Base-by-base conservation (phyloP, 192 early-diverging fungal genomes). In the Coemansia sp. region DNA sequence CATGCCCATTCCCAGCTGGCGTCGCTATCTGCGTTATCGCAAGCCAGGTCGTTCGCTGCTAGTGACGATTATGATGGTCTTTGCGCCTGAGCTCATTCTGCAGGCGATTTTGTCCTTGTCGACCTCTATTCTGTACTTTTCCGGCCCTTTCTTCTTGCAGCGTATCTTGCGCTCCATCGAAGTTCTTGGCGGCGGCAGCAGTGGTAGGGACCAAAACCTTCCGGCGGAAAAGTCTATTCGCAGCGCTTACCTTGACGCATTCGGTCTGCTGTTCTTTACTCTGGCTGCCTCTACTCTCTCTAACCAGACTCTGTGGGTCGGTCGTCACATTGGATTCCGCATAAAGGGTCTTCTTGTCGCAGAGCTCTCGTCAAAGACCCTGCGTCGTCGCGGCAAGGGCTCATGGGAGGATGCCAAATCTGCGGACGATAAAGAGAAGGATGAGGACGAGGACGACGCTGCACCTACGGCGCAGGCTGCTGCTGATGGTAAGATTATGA, bases 401-500 rank as follows among this genome's bases (percentile, higher is more conserved):
- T 77, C 84, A 20, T 87, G 85, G 67, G 83, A 83, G 47, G 76
- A 82, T 8, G 77, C 76, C 13, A 70, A 76, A 49, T 75, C 82
- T 3, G 66, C 65, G 20, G 51, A 54, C 41, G 70, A 40, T 5
- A 54, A 72, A 3, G 24, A 75, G 3, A 36, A 65, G 5, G 64
- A 11, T 6, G 67, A 78, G 3, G 78, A 66, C 20, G 71, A 84
- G 24, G 75, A 66, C 3, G 64, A 67, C 8, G 77, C 69, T n/a
- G 71, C 79, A 11, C 66, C 77, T 18, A 73, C 76, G 9, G 71
- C 68, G 1, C 63, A 76, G 42, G 76, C 72, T 0, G 78, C 79
- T 13, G 77, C 83, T n/a, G 77, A 87, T 33, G 92, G 92, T 40
- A 91, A 87, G 51, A 87, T 93, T 27, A 87, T 92, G 73, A 93